A percentile compares a stretch with the other conserved stretches of the same genome.
Evolutionary conservation across 306 rosid genomes (phyloP).

Genomic region (Ammopiptanthus mongolicus): DNA sequence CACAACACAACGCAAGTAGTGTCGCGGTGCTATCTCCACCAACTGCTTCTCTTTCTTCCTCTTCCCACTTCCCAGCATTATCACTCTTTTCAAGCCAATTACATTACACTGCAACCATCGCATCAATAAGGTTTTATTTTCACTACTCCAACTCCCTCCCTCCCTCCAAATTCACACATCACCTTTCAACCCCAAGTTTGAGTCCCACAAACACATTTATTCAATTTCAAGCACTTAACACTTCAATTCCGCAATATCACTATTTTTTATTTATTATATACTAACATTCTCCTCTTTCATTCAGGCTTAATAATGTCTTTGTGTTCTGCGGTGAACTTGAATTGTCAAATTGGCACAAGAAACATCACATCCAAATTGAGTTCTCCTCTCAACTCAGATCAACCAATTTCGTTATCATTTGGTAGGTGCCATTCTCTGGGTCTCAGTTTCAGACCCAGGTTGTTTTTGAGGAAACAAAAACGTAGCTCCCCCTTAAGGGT

Average conservation of each 20-base stretch:
- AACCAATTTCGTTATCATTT: conserved; percentile 43
- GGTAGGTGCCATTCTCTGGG: conserved; percentile 49
- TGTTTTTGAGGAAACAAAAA: conserved; percentile 41
- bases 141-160: background rate
- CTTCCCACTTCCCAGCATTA: background rate
- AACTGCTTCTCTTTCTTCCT: background rate
- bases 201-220: background rate
- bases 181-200: background rate
- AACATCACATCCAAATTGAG: conserved; percentile 20
- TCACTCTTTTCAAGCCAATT: no score
- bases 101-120: background rate
- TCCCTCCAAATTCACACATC: background rate
- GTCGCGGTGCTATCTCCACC: conserved; percentile 28
- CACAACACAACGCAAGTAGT: background rate
- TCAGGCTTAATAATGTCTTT: conserved; percentile 42
- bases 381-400: conserved; percentile 16
- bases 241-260: background rate
- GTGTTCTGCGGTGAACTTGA: conserved; percentile 51
- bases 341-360: conserved; percentile 30
- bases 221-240: background rate
- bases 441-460: conserved; percentile 26
- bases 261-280: background rate
- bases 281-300: background rate
- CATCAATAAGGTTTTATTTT: background rate
- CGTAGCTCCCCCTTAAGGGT: conserved; percentile 48